phyloP scores from a whole-genome alignment of 2,329 filamentous ascomycete species.

The Cercospora sp. region DNA sequence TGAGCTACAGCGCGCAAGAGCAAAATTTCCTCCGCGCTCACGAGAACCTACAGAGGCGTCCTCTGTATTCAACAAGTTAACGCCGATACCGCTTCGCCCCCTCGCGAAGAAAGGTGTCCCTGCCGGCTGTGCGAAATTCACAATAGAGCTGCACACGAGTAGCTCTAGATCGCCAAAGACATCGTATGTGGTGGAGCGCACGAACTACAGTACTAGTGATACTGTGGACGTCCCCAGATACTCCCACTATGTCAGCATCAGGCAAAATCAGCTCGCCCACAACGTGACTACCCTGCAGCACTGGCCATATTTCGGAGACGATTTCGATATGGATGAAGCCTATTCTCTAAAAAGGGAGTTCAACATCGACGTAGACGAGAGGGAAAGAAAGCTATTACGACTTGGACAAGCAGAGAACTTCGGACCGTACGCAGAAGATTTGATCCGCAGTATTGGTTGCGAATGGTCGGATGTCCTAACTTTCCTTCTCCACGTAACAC shows the following conservation, averaged over 20 bases:
- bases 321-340: slow-evolving; percentile 38
- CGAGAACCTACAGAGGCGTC: neutral
- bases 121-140: slow-evolving; percentile 7
- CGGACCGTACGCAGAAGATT: slow-evolving; percentile 39
- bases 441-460: slow-evolving; percentile 41
- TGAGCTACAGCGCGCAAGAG: slow-evolving; percentile 28
- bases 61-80: slow-evolving; percentile 8
- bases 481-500: slow-evolving; percentile 42
- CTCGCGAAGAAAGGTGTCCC: neutral
- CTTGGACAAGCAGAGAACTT: slow-evolving; percentile 42
- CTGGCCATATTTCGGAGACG: slow-evolving; percentile 44
- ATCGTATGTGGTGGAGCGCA: slow-evolving; percentile 17
- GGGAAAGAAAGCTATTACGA: slow-evolving; percentile 38
- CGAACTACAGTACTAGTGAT: slow-evolving; percentile 7
- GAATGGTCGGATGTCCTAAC: slow-evolving; percentile 43
- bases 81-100: neutral
- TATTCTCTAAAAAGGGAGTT: slow-evolving; percentile 36
- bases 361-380: slow-evolving; percentile 34
- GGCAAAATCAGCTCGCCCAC: slow-evolving; percentile 45
- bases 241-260: slow-evolving; percentile 46
- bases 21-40: slow-evolving; percentile 2
- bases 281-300: slow-evolving; percentile 46
- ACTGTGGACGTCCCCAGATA: slow-evolving; percentile 41
- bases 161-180: slow-evolving; percentile 3
- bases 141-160: slow-evolving; percentile 6